These are phyloP conservation scores for Lycium barbarum DNA, from an alignment of 257 asterid species.

Conservation along the genomic window DNA sequence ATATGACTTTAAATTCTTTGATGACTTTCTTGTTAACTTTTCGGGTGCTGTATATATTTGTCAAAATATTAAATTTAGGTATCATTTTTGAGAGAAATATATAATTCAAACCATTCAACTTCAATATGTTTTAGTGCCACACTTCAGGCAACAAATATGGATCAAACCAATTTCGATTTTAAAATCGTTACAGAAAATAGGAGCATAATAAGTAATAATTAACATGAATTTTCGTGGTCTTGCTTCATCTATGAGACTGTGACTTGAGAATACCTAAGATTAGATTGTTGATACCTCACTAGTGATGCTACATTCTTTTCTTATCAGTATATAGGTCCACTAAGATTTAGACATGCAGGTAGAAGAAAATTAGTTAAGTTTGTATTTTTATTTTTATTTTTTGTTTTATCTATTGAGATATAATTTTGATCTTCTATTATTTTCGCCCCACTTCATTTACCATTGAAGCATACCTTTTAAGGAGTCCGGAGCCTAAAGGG, in stretches of 20 bases:
- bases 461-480: too few relatives aligned
- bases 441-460: too few relatives aligned
- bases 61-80: too few relatives aligned
- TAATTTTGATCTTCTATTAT: too few relatives aligned
- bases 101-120: background rate
- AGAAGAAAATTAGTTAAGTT: too few relatives aligned
- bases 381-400: too few relatives aligned
- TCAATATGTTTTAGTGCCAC: background rate
- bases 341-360: too few relatives aligned
- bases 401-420: too few relatives aligned
- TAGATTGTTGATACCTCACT: background rate
- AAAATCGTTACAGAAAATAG: background rate
- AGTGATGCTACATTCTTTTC: background rate
- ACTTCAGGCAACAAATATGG: background rate
- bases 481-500: too few relatives aligned
- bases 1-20: background rate
- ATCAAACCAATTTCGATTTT: background rate
- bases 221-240: background rate
- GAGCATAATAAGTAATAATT: background rate
- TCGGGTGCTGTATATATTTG: background rate
- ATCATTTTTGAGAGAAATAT: background rate
- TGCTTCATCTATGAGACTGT: background rate
- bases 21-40: background rate
- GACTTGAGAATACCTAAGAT: background rate
- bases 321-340: too few relatives aligned